Conservation (phyloP, 306 rosid genomes). For the Cucurbita maxima region DNA sequence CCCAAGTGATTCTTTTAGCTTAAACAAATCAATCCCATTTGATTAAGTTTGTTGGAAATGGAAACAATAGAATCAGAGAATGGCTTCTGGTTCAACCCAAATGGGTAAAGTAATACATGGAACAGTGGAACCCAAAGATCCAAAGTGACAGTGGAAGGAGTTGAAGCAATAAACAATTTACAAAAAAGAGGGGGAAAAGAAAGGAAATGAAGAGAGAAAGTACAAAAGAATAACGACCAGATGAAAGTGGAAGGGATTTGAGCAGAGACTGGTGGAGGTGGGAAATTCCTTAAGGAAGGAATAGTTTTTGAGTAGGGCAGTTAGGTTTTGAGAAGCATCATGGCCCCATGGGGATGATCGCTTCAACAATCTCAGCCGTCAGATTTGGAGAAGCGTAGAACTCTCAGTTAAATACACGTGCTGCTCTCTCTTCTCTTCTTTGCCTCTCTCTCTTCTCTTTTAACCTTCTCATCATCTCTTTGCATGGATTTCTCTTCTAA, state of each 20-base stretch:
- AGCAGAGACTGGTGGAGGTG: constrained; percentile 5
- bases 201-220: constrained; percentile 13
- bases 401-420: constrained; percentile 85
- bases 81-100: background rate
- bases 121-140: background rate
- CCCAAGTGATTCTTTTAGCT: background rate
- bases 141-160: background rate
- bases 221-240: constrained; percentile 47
- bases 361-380: constrained; percentile 26
- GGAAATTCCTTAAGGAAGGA: constrained; percentile 43
- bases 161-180: background rate
- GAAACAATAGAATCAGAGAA: background rate
- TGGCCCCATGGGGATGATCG: constrained; percentile 21
- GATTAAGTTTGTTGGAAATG: background rate
- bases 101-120: background rate
- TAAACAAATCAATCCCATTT: background rate
- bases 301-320: constrained; percentile 36
- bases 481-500: constrained; percentile 78
- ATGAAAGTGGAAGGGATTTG: constrained; percentile 6
- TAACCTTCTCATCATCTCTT: constrained; percentile 27
- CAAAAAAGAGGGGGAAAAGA: background rate
- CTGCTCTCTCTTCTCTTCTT: constrained; percentile 24
- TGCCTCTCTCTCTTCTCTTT: constrained; percentile 18
- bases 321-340: constrained; percentile 27
- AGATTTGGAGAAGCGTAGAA: constrained; percentile 44